Conservation (phyloP, 345 rosid species). For the Brassica rapa region DNA sequence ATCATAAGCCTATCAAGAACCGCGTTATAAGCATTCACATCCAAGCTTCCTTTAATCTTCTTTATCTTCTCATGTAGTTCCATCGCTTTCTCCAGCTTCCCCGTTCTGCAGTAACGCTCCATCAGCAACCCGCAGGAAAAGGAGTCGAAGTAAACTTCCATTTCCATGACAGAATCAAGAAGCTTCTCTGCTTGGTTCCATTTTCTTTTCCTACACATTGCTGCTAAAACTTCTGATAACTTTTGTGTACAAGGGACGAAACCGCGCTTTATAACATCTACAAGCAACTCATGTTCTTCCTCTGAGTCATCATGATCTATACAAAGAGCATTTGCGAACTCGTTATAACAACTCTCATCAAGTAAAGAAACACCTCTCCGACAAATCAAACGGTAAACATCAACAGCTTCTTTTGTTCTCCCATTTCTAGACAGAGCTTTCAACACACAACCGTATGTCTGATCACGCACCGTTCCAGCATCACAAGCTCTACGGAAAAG, state of each 20-base stretch:
- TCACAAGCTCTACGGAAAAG: slow-evolving; percentile 52
- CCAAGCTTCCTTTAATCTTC: slow-evolving; percentile 52
- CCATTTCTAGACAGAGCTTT: slow-evolving; percentile 48
- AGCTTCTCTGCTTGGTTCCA: slow-evolving; percentile 21
- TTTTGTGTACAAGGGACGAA: slow-evolving; percentile 43
- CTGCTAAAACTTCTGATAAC: slow-evolving; percentile 50
- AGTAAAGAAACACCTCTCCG: slow-evolving; percentile 39
- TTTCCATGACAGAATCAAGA: slow-evolving; percentile 41
- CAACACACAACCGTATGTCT: slow-evolving; percentile 58
- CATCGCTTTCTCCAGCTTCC: slow-evolving; percentile 56
- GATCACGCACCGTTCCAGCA: slow-evolving; percentile 41
- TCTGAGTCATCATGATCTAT: slow-evolving; percentile 45
- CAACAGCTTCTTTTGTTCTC: slow-evolving; percentile 56
- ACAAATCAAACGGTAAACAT: slow-evolving; percentile 40
- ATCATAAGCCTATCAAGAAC: slow-evolving; percentile 52
- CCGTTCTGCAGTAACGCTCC: slow-evolving; percentile 52
- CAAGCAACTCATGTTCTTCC: slow-evolving; percentile 43
- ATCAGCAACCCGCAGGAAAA: slow-evolving; percentile 50
- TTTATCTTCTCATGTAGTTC: slow-evolving; percentile 49
- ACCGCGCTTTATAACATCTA: slow-evolving; percentile 53
- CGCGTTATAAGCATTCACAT: slow-evolving; percentile 49
- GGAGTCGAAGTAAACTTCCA: slow-evolving; percentile 52
- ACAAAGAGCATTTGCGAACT: slow-evolving; percentile 55
- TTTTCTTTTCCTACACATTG: slow-evolving; percentile 43
- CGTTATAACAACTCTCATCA: slow-evolving; percentile 47